These are phyloP conservation scores for Boletellus sp. DNA, from an alignment of 768 basidiomycete genomes.

Conservation along the genomic window DNA sequence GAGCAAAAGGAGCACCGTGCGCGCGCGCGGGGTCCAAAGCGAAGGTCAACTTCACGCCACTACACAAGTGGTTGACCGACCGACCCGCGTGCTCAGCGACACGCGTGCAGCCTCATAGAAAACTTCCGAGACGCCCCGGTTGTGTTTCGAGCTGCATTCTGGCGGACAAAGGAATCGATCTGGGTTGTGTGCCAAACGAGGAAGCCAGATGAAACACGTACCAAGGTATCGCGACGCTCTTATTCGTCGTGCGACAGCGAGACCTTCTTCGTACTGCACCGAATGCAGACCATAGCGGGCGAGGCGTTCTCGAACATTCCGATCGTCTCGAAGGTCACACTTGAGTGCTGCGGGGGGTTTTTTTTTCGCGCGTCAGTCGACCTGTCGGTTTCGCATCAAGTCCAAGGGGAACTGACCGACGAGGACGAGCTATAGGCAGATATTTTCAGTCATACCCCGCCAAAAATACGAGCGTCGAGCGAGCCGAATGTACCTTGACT, in stretches of 20 bases:
- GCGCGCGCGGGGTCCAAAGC: not conserved
- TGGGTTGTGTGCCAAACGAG: not conserved
- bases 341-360: conserved; percentile 76
- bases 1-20: conserved; percentile 4
- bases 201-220: conserved; percentile 34
- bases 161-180: not conserved
- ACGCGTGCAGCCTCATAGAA: conserved; percentile 90
- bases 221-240: conserved; percentile 91
- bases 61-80: conserved; percentile 56
- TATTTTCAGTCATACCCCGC: conserved; percentile 5
- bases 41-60: conserved; percentile 46
- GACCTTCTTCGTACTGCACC: conserved; percentile 90
- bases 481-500: conserved; percentile 63
- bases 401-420: conserved; percentile 59
- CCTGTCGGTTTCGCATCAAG: not conserved
- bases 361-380: conserved; percentile 10
- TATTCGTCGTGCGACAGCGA: conserved; percentile 85
- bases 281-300: conserved; percentile 65
- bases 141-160: conserved; percentile 99
- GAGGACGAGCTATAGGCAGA: conserved; percentile 62
- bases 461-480: conserved; percentile 2
- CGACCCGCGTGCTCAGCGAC: conserved; percentile 70
- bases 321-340: conserved; percentile 92
- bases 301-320: conserved; percentile 64
- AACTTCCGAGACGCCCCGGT: conserved; percentile 90